These are phyloP conservation scores for Suhomyces sp. DNA, from an alignment of 805 yeast genomes.

Conservation along the genomic window DNA sequence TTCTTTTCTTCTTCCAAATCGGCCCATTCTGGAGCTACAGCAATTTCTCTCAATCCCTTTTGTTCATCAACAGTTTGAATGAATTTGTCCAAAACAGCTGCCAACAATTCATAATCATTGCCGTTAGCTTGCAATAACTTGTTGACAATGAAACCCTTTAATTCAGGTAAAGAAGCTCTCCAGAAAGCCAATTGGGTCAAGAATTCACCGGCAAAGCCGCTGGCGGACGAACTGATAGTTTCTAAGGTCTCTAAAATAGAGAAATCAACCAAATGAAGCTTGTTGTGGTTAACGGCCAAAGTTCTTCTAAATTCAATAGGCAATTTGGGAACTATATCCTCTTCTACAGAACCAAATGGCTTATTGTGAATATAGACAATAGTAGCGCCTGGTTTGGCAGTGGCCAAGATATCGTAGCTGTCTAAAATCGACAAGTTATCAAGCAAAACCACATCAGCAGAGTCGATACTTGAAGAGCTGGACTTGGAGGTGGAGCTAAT, in stretches of 20 bases:
- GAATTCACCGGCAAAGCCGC: slow-evolving; percentile 71
- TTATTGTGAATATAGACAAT: slow-evolving; percentile 46
- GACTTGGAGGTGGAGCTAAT: slow-evolving; percentile 49
- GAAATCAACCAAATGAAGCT: slow-evolving; percentile 59
- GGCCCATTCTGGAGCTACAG: slow-evolving; percentile 32
- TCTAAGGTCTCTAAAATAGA: slow-evolving; percentile 62
- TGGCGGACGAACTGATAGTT: slow-evolving; percentile 48
- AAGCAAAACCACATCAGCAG: slow-evolving; percentile 64
- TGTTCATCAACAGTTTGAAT: slow-evolving; percentile 56
- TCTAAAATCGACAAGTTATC: slow-evolving; percentile 56
- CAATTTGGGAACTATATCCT: slow-evolving; percentile 51
- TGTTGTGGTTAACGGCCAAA: slow-evolving; percentile 51
- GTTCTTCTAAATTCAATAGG: slow-evolving; percentile 52
- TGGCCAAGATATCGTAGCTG: slow-evolving; percentile 59
- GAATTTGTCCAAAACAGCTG: slow-evolving; percentile 64
- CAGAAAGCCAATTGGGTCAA: slow-evolving; percentile 81
- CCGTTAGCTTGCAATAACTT: slow-evolving; percentile 80
- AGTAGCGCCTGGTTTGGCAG: slow-evolving; percentile 55
- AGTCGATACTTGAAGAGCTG: slow-evolving; percentile 49
- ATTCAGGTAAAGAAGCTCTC: slow-evolving; percentile 62
- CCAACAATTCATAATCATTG: slow-evolving; percentile 74
- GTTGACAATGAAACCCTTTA: slow-evolving; percentile 66
- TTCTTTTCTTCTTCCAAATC: slow-evolving; percentile 32
- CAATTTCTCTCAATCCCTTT: slow-evolving; percentile 37
- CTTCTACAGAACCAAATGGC: slow-evolving; percentile 37